Base-by-base conservation (phyloP, 306 rosid genomes). In the Mucuna pruriens region DNA sequence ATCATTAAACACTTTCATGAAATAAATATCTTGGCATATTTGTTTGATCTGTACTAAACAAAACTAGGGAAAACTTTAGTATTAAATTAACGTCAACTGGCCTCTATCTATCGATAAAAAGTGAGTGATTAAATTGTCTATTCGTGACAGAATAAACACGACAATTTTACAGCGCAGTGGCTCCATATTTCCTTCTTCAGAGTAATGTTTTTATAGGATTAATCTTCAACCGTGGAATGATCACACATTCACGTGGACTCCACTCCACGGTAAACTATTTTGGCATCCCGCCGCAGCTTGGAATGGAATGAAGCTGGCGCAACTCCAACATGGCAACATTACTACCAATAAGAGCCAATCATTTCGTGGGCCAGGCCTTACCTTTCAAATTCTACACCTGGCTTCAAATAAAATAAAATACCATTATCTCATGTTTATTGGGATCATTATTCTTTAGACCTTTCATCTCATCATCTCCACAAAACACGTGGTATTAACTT, bases 1-100 rank as follows among this genome's bases (percentile, higher is more conserved):
- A 81, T 76, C 76, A 71, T 81, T 79, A 33, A 17, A 5, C 67
- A 38, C 60, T 58, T 58, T 7, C 25, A 33, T 26, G 39, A 38
- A 34, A 48, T n/a, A 2, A 20, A 51, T n/a, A 51, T 1, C 13
- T 4, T 70, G 3, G 61, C 19, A 34, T 44, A 2, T 63, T 25
- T 64, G 48, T 73, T 20, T 7, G 51, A 9, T 8, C 16, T 3
- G 10, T 29, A 29, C 2, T 29, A 3, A 42, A 33, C 7, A 46
- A 33, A 36, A 45, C 9, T 40, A 0, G 4, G 39, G 20, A 38
- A 40, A 40, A 4, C 3, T n/a, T 22, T 45, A 34, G 15, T 17
- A 54, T 22, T 2, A n/a, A 40, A 22, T 74, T 39, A 11, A 51
- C 64, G 25, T 42, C 67, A 74, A 34, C 12, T 4, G 51, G 13